phyloP scores from a whole-genome alignment of 257 asterid genomes.

The Gynochthodes officinalis region DNA sequence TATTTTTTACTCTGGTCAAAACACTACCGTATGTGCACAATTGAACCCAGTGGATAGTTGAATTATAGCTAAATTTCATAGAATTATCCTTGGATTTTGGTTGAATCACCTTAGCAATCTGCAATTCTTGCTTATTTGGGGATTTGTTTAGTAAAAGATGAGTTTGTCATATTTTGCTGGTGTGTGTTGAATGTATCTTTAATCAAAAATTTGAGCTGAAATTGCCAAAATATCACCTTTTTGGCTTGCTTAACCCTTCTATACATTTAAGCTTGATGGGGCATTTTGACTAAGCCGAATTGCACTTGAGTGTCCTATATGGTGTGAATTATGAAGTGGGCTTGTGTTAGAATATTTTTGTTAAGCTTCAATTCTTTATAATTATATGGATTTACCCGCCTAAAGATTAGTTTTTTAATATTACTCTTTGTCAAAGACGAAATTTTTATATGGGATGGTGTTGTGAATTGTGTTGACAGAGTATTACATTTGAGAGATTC shows the following conservation, averaged over 20 bases:
- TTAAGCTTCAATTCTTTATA: background rate
- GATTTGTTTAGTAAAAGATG: background rate
- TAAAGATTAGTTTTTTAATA: background rate
- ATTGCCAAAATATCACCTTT: background rate
- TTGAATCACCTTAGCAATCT: background rate
- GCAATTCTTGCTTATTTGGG: background rate
- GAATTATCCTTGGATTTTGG: background rate
- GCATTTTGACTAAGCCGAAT: background rate
- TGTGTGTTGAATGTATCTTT: background rate
- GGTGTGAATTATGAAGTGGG: background rate
- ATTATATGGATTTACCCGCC: background rate
- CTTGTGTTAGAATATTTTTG: background rate
- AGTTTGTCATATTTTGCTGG: background rate
- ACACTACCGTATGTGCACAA: background rate
- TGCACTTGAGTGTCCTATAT: too few species aligned
- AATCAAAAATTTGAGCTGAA: background rate
- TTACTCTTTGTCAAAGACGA: background rate
- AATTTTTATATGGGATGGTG: slow-evolving; percentile 1
- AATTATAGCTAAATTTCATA: background rate
- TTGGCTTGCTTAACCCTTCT: too few species aligned
- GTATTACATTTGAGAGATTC: slow-evolving; percentile 57
- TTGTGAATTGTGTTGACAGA: slow-evolving; percentile 37
- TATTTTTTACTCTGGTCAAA: background rate
- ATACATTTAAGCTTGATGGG: too few species aligned
- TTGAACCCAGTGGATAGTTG: background rate